These are phyloP conservation scores for Musa balbisiana DNA, from an alignment of 202 grass and related monocot species.

Conservation along the genomic window DNA sequence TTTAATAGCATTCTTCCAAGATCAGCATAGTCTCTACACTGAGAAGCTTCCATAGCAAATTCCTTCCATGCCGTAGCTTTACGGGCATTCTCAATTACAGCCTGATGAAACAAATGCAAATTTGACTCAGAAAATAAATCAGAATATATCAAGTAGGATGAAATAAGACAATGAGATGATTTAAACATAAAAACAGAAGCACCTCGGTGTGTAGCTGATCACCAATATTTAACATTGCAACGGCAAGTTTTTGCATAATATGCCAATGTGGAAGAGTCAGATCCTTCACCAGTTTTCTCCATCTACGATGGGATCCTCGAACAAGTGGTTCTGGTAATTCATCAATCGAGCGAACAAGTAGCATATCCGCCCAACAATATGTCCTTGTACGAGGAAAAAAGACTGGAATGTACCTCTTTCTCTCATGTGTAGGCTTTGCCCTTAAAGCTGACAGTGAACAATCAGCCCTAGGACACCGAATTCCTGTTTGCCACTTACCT, in stretches of 20 bases:
- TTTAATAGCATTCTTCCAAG: conserved; percentile 92
- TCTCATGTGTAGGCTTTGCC: conserved; percentile 83
- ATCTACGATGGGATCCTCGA: conserved; percentile 79
- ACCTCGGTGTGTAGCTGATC: conserved; percentile 83
- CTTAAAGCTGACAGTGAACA: conserved; percentile 67
- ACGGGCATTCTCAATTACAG: conserved; percentile 73
- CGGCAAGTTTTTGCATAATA: conserved; percentile 82
- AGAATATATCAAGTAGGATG: neutral
- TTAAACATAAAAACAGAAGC: conserved; percentile 10
- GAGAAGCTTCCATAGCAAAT: conserved; percentile 78
- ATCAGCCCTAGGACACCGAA: conserved; percentile 73
- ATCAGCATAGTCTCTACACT: conserved; percentile 67
- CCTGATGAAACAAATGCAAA: conserved; percentile 29
- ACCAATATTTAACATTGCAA: conserved; percentile 73
- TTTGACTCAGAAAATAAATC: conserved; percentile 4
- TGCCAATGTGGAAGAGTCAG: conserved; percentile 52
- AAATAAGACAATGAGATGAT: neutral
- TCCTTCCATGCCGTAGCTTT: conserved; percentile 61
- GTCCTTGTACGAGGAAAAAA: conserved; percentile 89
- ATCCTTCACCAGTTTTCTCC: conserved; percentile 83
- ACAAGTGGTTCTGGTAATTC: conserved; percentile 63
- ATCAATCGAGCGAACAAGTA: conserved; percentile 67
- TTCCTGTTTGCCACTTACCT: conserved; percentile 98
- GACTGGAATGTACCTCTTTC: conserved; percentile 77
- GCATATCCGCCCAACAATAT: conserved; percentile 89